Conservation (phyloP, 352 stramenopile species). For the Blastocystis sp. region DNA sequence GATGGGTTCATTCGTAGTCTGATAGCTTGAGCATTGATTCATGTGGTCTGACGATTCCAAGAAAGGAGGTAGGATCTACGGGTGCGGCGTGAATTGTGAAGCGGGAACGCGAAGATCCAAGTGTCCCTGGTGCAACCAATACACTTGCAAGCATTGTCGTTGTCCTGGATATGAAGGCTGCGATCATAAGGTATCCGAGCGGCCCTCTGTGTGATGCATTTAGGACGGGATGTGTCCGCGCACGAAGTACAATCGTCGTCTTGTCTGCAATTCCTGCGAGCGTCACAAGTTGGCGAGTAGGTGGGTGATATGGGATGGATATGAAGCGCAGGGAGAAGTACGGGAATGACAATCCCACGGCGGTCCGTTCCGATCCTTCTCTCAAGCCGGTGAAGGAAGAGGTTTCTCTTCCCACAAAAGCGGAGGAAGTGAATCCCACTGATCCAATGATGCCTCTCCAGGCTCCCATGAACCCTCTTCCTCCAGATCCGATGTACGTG, state of each 20-base stretch:
- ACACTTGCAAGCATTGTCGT: conserved; percentile 55
- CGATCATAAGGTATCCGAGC: conserved; percentile 27
- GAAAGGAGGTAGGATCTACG: conserved; percentile 13
- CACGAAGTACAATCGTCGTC: conserved; percentile 57
- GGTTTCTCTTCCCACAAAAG: not conserved
- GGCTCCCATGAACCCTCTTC: not conserved
- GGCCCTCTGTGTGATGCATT: not conserved
- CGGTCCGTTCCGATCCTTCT: not conserved
- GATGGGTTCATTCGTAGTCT: not conserved
- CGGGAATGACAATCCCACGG: conserved; percentile 26
- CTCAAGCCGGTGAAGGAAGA: not conserved
- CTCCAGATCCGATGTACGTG: not conserved
- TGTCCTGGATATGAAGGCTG: conserved; percentile 56
- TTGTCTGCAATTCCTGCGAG: conserved; percentile 56
- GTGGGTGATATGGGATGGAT: not conserved
- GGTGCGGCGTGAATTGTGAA: not conserved
- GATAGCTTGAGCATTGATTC: not conserved
- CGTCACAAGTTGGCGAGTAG: conserved; percentile 54
- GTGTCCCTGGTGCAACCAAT: conserved; percentile 55
- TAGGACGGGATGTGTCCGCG: conserved; percentile 54
- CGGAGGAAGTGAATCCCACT: not conserved
- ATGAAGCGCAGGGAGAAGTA: conserved; percentile 6
- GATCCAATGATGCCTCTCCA: not conserved
- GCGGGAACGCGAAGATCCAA: conserved; percentile 30
- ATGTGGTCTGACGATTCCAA: conserved; percentile 45